Evolutionary conservation across 2,329 filamentous ascomycete genomes (phyloP).

Genomic region (Fusarium anguioides): DNA sequence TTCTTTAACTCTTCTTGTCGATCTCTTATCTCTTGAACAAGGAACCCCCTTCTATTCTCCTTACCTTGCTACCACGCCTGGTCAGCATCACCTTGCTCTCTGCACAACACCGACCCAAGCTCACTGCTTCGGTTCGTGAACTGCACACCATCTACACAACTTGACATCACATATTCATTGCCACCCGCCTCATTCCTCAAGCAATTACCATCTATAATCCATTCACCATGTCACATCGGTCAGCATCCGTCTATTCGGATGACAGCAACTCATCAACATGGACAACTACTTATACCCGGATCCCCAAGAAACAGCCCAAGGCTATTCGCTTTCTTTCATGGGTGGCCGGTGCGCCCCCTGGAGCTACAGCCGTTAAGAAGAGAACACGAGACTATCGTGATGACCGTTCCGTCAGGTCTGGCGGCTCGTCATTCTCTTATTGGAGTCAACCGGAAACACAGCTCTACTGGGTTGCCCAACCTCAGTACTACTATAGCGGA

Average conservation of each 20-base stretch:
- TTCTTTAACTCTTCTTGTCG: slow-evolving; percentile 31
- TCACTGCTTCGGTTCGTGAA: slow-evolving; percentile 26
- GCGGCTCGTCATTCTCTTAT: slow-evolving; percentile 37
- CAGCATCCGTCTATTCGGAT: slow-evolving; percentile 40
- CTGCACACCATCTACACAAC: slow-evolving; percentile 13
- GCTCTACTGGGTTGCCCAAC: slow-evolving; percentile 40
- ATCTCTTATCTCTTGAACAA: slow-evolving; percentile 29
- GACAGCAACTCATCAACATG: slow-evolving; percentile 42
- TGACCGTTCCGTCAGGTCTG: slow-evolving; percentile 39
- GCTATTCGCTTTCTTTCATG: slow-evolving; percentile 45
- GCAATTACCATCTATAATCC: neutral
- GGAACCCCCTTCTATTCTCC: slow-evolving; percentile 22
- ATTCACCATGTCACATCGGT: slow-evolving; percentile 20
- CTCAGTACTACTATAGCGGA: slow-evolving; percentile 32
- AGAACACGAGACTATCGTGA: slow-evolving; percentile 43
- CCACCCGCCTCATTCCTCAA: slow-evolving; percentile 30
- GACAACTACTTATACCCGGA: slow-evolving; percentile 39
- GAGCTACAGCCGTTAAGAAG: slow-evolving; percentile 44
- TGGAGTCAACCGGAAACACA: slow-evolving; percentile 39
- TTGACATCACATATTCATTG: slow-evolving; percentile 4
- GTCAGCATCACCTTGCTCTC: slow-evolving; percentile 13
- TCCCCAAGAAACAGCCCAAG: slow-evolving; percentile 42
- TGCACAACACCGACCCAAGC: slow-evolving; percentile 16
- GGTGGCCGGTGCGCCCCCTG: slow-evolving; percentile 43
- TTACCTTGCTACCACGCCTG: slow-evolving; percentile 12